A percentile compares a stretch with the other conserved stretches of the same genome.
Conservation (phyloP, 1,284 basidiomycete genomes). For the Moniliella sp. region DNA sequence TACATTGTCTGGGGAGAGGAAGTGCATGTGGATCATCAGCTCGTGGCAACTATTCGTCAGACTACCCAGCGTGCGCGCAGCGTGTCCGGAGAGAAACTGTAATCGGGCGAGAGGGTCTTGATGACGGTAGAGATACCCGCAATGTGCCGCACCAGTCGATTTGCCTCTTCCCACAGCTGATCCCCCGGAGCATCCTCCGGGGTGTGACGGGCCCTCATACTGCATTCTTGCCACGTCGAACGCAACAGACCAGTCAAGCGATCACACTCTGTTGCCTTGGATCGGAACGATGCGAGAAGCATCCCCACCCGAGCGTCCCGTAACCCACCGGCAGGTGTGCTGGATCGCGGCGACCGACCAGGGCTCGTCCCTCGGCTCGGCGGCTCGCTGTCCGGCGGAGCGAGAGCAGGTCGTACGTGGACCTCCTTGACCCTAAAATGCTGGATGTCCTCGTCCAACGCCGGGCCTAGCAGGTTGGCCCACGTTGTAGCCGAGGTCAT, state of each 20-base stretch:
- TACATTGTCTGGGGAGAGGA: slow-evolving; percentile 3
- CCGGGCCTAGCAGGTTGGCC: slow-evolving; percentile 14
- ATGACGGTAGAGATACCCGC: slow-evolving; percentile 19
- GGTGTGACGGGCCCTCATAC: neutral
- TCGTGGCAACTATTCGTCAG: slow-evolving; percentile 18
- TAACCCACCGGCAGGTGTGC: no score
- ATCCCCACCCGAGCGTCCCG: no score
- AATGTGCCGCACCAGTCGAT: slow-evolving; percentile 14
- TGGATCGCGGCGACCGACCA: no score
- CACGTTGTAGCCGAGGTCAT: slow-evolving; percentile 14
- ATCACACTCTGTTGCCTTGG: slow-evolving; percentile 1
- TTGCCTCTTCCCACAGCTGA: slow-evolving; percentile 14
- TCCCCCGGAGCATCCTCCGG: neutral
- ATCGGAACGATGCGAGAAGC: slow-evolving; percentile 1
- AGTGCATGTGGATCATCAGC: slow-evolving; percentile 19
- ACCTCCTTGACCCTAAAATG: neutral
- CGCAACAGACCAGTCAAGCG: neutral
- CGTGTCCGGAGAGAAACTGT: slow-evolving; percentile 16
- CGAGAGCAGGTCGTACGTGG: slow-evolving; percentile 1
- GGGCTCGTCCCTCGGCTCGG: no score
- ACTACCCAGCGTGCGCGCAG: slow-evolving; percentile 12
- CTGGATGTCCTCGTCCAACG: slow-evolving; percentile 3
- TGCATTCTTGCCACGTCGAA: neutral
- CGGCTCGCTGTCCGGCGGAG: no score
- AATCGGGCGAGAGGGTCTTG: slow-evolving; percentile 10